Conservation (phyloP, 2,329 filamentous ascomycete genomes). For the Rosellinia necatrix region DNA sequence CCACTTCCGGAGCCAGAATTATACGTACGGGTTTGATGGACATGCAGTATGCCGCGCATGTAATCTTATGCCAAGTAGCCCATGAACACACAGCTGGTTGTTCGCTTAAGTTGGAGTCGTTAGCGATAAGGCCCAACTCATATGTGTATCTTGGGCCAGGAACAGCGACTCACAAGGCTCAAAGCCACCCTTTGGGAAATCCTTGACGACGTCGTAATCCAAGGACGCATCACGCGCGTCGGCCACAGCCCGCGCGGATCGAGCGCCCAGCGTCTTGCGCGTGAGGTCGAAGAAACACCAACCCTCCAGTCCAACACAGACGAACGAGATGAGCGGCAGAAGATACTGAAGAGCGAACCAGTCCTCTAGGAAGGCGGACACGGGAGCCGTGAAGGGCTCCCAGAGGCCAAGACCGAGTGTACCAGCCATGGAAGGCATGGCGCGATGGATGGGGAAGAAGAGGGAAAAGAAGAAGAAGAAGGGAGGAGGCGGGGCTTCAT, state of each 20-base stretch:
- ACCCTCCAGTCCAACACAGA: constrained; percentile 30
- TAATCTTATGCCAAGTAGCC: constrained; percentile 26
- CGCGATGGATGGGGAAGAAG: constrained; percentile 3
- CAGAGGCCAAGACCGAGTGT: constrained; percentile 19
- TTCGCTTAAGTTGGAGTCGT: constrained; percentile 18
- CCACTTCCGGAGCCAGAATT: neutral
- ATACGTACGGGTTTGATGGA: constrained; percentile 22
- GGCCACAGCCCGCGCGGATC: constrained; percentile 26
- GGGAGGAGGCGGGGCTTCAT: neutral
- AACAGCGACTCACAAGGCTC: constrained; percentile 27
- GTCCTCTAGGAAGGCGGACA: constrained; percentile 20
- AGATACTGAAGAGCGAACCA: constrained; percentile 29
- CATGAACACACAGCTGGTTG: constrained; percentile 32
- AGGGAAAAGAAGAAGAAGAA: neutral
- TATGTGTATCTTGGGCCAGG: too few relatives aligned
- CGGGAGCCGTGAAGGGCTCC: constrained; percentile 22
- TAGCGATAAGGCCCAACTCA: neutral
- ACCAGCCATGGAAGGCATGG: constrained; percentile 32
- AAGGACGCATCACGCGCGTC: constrained; percentile 23
- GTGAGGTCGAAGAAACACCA: constrained; percentile 32
- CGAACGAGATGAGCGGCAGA: constrained; percentile 30
- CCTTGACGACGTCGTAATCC: constrained; percentile 30
- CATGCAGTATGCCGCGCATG: constrained; percentile 20
- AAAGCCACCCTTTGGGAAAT: constrained; percentile 28
- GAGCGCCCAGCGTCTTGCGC: constrained; percentile 29